Conservation (phyloP, 2,329 filamentous ascomycete genomes). For the Whalleya microplaca region DNA sequence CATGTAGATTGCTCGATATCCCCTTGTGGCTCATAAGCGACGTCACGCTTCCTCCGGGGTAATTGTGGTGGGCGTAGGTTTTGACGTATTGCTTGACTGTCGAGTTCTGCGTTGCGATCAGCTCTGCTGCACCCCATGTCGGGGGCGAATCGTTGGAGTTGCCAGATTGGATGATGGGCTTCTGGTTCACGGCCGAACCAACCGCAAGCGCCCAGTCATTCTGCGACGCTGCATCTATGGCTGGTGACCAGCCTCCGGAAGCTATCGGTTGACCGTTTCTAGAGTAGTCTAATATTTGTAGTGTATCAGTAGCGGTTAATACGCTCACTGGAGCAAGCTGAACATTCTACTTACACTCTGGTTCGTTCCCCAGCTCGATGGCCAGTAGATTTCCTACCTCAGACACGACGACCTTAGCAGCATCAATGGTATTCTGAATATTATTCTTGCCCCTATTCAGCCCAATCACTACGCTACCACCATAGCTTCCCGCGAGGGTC, state of each 20-base stretch:
- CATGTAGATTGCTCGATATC: constrained; percentile 44
- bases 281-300: constrained; percentile 37
- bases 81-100: constrained; percentile 44
- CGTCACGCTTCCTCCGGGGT: constrained; percentile 47
- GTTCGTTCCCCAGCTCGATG: constrained; percentile 62
- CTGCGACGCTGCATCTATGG: constrained; percentile 43
- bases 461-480: constrained; percentile 54
- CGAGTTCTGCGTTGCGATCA: constrained; percentile 43
- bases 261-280: constrained; percentile 44
- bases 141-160: constrained; percentile 44
- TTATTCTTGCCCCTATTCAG: constrained; percentile 58
- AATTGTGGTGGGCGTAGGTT: constrained; percentile 52
- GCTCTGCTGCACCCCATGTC: constrained; percentile 43
- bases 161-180: constrained; percentile 44
- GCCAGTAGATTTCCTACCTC: constrained; percentile 54
- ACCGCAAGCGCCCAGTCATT: constrained; percentile 43
- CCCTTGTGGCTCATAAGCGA: constrained; percentile 49
- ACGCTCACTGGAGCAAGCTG: neutral
- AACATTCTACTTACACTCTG: constrained; percentile 49
- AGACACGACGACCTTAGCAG: constrained; percentile 48
- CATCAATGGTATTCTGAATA: constrained; percentile 56
- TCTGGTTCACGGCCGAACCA: constrained; percentile 40
- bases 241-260: constrained; percentile 41
- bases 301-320: constrained; percentile 5
- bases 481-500: constrained; percentile 51